A percentile compares a stretch with the other conserved stretches of the same genome.
phyloP scores from a whole-genome alignment of 495 filamentous ascomycete species.

The Neurospora sp. region DNA sequence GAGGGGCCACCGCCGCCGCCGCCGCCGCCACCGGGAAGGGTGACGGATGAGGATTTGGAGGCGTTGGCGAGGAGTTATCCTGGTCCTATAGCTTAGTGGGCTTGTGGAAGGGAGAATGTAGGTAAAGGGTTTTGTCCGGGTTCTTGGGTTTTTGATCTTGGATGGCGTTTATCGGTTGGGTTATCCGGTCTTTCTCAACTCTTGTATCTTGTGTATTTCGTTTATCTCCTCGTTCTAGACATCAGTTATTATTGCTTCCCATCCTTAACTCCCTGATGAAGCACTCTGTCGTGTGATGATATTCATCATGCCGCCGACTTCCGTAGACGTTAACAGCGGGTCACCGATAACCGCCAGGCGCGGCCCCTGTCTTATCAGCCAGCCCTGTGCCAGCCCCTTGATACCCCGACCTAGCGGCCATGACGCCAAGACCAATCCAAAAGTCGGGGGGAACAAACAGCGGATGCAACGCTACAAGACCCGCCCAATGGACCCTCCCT shows the following conservation, averaged over 20 bases:
- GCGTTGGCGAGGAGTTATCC: neutral
- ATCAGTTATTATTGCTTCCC: neutral
- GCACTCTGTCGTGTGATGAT: too few relatives aligned
- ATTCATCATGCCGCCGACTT: too few relatives aligned
- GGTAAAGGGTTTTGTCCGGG: too few relatives aligned
- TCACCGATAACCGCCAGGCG: too few relatives aligned
- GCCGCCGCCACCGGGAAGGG: neutral
- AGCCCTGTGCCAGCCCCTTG: too few relatives aligned
- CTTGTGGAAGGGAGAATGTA: neutral
- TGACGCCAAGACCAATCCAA: neutral
- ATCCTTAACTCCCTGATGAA: too few relatives aligned
- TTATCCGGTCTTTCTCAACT: neutral
- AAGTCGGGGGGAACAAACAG: neutral
- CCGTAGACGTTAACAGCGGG: too few relatives aligned
- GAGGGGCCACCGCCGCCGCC: neutral
- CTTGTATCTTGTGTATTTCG: neutral
- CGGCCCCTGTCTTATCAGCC: too few relatives aligned
- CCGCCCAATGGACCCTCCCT: neutral
- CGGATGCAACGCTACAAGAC: neutral
- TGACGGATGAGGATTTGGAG: neutral
- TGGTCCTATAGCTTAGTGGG: neutral
- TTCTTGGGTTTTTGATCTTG: neutral
- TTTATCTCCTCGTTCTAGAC: neutral
- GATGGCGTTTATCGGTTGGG: neutral
- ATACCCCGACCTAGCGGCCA: too few relatives aligned